phyloP scores from a whole-genome alignment of 305 asterid species.

The Fraxinus latifolia region DNA sequence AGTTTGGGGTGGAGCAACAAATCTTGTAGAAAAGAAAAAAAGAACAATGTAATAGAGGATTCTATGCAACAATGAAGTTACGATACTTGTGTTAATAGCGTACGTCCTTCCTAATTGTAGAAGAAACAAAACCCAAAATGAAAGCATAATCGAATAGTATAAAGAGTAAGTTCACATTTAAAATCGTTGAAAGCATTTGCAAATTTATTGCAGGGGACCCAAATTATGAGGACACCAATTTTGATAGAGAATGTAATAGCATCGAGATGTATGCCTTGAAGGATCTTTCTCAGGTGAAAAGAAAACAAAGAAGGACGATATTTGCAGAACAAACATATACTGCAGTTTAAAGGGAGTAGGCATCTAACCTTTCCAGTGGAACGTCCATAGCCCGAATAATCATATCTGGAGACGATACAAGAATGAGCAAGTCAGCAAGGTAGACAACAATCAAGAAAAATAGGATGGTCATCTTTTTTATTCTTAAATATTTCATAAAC shows the following conservation, averaged over 20 bases:
- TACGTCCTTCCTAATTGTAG: slow-evolving; percentile 4
- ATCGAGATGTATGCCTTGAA: background rate
- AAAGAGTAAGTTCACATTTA: background rate
- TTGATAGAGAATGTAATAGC: background rate
- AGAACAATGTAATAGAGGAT: background rate
- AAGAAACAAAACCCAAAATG: slow-evolving; percentile 6
- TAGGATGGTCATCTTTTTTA: background rate
- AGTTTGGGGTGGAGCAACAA: background rate
- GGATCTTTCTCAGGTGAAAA: background rate
- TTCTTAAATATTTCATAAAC: background rate
- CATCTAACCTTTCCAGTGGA: slow-evolving; percentile 91
- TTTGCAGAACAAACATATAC: background rate
- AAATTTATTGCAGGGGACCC: background rate
- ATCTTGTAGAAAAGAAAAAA: background rate
- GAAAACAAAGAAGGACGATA: background rate
- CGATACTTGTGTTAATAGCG: background rate
- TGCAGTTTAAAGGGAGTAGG: slow-evolving; percentile 18
- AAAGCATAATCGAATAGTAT: background rate
- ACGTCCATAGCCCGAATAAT: slow-evolving; percentile 95
- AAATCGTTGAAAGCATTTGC: background rate
- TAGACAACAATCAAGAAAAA: slow-evolving; percentile 11
- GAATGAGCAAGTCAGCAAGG: slow-evolving; percentile 25
- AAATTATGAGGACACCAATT: background rate
- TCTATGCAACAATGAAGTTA: background rate
- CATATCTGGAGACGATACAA: slow-evolving; percentile 57